Evolutionary conservation across 2,329 filamentous ascomycete genomes (phyloP), one percentile per base, ranked within the genome.

Genomic region (Pseudogymnoascus sp.): DNA sequence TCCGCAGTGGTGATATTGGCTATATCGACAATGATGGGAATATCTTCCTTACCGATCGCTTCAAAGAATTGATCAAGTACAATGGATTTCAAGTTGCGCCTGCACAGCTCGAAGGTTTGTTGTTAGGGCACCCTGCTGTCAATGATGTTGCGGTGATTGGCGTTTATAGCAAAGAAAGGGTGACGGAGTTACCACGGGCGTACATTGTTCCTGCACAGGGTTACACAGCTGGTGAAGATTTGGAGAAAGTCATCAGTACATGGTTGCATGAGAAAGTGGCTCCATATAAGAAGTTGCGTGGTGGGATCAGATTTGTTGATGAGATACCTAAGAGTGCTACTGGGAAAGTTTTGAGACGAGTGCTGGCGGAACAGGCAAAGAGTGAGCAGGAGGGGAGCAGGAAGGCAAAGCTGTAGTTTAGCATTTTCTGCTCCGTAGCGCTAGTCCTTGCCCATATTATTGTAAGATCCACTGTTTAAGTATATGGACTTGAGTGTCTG

Each of bases 71-170:
- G 7, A 80, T 80, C 68, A 80, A 80, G 67, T 79, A 79, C 62
- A 80, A 80, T 66, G 79, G 79, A 1, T 71, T 79, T 45, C 78
- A 81, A 70, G 78, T 81, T n/a, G 76, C 79, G 8, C 79, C 79
- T 0, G 78, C 78, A 0, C 79, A 81, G 64, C 70, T 81, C 1
- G 79, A 81, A 70, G 77, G 74, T 0, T 59, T 78, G 31, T 69
- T 81, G 0, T 62, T 80, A 2, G 72, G 70, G 5, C 77, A 81
- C 64, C 71, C 72, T 1, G 65, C 71, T 2, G 72, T 81, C 4
- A 66, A 72, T 1, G 79, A 81, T 67, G 78, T 77, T 0, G 77
- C 77, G 7, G 79, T 81, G 26, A 78, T 81, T 54, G 78, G 77
- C 4, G 36, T 39, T n/a, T 51, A 29, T 6, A 71, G 78, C 5